Conservation (phyloP, 306 rosid species). For the Luffa aegyptiaca region DNA sequence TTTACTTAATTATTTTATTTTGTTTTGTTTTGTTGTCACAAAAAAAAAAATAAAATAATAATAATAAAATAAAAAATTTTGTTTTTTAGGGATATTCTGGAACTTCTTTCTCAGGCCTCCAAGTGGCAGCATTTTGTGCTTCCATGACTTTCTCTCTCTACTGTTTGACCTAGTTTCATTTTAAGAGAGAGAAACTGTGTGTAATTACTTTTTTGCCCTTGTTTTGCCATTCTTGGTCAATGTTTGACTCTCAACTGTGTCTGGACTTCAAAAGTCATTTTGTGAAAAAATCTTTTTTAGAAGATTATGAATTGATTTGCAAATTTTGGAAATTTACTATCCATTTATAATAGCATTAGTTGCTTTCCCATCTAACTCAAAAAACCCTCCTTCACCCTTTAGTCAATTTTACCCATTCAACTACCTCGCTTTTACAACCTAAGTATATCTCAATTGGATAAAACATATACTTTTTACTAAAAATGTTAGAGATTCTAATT, state of each 20-base stretch:
- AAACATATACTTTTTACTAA: no score
- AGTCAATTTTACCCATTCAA: no score
- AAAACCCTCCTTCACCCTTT: no score
- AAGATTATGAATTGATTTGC: background rate
- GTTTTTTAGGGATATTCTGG: conserved; percentile 14
- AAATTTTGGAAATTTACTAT: background rate
- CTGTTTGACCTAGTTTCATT: conserved; percentile 25
- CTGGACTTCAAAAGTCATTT: background rate
- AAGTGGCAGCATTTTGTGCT: conserved; percentile 46
- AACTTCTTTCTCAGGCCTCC: conserved; percentile 43
- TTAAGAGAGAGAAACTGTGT: background rate
- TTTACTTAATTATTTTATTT: background rate
- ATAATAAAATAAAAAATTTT: background rate
- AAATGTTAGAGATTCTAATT: no score
- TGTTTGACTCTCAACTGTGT: background rate
- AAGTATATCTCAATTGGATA: no score
- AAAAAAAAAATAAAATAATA: no score
- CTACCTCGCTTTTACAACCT: no score
- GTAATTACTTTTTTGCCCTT: conserved; percentile 1
- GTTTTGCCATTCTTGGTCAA: background rate
- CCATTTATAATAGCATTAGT: background rate
- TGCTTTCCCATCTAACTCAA: no score
- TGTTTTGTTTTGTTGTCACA: no score
- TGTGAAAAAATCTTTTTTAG: background rate
- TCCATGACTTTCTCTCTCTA: conserved; percentile 22